Conservation (phyloP, 2,329 filamentous ascomycete genomes). For the Fusarium pininemorale region DNA sequence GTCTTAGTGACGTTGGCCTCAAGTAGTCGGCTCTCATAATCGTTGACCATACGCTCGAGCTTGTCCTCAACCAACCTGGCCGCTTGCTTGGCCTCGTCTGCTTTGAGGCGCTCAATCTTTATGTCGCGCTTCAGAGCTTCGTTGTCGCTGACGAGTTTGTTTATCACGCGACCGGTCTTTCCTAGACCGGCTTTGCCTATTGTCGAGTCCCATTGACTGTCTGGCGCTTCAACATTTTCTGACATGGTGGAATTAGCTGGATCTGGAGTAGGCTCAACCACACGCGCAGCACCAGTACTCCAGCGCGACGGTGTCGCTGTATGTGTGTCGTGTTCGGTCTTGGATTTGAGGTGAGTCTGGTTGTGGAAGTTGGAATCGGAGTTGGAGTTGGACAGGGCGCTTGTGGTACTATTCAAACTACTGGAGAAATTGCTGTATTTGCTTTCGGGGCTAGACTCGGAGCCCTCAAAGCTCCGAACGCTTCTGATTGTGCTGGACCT, state of each 20-base stretch:
- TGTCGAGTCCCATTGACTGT: slow-evolving; percentile 69
- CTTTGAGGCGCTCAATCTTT: slow-evolving; percentile 69
- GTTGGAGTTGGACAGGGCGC: slow-evolving; percentile 55
- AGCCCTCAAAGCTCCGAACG: slow-evolving; percentile 64
- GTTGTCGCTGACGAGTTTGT: slow-evolving; percentile 82
- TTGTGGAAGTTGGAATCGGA: slow-evolving; percentile 49
- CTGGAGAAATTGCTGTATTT: slow-evolving; percentile 64
- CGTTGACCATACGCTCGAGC: slow-evolving; percentile 72
- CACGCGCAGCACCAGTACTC: slow-evolving; percentile 45
- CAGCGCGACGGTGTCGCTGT: slow-evolving; percentile 45
- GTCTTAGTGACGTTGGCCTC: slow-evolving; percentile 77
- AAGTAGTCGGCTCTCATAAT: slow-evolving; percentile 75
- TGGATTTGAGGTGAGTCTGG: slow-evolving; percentile 47
- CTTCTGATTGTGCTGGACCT: slow-evolving; percentile 62
- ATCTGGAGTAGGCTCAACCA: slow-evolving; percentile 44
- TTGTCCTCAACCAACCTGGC: slow-evolving; percentile 75
- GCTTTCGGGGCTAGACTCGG: slow-evolving; percentile 56
- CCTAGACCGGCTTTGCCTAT: slow-evolving; percentile 75
- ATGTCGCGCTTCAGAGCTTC: slow-evolving; percentile 80
- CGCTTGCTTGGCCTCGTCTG: slow-evolving; percentile 76
- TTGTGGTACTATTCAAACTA: slow-evolving; percentile 64
- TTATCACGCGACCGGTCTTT: slow-evolving; percentile 82
- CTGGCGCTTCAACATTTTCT: slow-evolving; percentile 48
- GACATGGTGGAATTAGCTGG: slow-evolving; percentile 41
- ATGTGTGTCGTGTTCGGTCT: slow-evolving; percentile 47